Evolutionary conservation across 495 filamentous ascomycete species (phyloP).

Genomic region (Amorphotheca resinae): DNA sequence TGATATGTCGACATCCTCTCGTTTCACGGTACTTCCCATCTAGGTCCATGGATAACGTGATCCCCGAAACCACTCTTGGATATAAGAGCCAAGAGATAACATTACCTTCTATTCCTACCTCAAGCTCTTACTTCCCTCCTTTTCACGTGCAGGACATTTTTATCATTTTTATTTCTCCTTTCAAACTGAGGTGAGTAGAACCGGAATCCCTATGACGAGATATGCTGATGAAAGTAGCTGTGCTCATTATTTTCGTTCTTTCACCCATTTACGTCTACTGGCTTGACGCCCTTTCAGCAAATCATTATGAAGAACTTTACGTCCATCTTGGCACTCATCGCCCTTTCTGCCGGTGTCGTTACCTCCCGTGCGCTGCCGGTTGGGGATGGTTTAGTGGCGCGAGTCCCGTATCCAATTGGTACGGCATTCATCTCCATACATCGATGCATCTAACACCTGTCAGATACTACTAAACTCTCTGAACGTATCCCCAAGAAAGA

Average conservation of each 20-base stretch:
- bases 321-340: slow-evolving; percentile 24
- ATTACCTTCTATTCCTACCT: slow-evolving; percentile 14
- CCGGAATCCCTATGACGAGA: slow-evolving; percentile 1
- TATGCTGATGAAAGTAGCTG: slow-evolving; percentile 22
- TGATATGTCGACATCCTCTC: slow-evolving; percentile 12
- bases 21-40: slow-evolving; percentile 22
- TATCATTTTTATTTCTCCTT: slow-evolving; percentile 22
- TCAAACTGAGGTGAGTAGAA: slow-evolving; percentile 25
- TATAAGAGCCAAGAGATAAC: slow-evolving; percentile 20
- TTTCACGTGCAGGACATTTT: slow-evolving; percentile 18
- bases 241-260: slow-evolving; percentile 26
- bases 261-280: slow-evolving; percentile 19
- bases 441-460: neutral
- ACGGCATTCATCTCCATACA: neutral
- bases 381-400: slow-evolving; percentile 6
- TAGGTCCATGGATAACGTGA: slow-evolving; percentile 4
- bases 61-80: slow-evolving; percentile 12
- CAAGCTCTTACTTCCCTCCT: slow-evolving; percentile 14
- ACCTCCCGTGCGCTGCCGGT: slow-evolving; percentile 21
- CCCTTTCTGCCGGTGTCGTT: slow-evolving; percentile 23
- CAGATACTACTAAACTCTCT: slow-evolving; percentile 1
- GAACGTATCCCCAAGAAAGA: slow-evolving; percentile 12
- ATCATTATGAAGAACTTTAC: slow-evolving; percentile 32
- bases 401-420: slow-evolving; percentile 11
- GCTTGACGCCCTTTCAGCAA: slow-evolving; percentile 17